Evolutionary conservation across 2,329 filamentous ascomycete genomes (phyloP), one percentile per base, ranked within the genome.

Genomic region (Phyllosticta ampelicida): DNA sequence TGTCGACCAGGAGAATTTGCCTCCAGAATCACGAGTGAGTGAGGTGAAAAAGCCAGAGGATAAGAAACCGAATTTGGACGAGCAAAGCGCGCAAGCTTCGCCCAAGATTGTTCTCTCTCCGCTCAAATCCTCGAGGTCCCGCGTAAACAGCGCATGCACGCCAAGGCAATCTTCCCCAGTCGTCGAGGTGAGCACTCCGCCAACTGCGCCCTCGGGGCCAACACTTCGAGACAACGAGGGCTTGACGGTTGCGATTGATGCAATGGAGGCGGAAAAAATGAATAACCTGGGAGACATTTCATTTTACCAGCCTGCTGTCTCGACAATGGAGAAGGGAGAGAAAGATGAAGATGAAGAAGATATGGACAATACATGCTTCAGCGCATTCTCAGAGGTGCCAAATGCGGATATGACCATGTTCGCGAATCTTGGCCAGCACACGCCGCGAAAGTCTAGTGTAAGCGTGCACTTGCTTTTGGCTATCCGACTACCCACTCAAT

Each of bases 341-440:
- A n/a, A n/a, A n/a, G n/a, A n/a, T n/a, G n/a, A n/a, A 19, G 63
- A 65, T 1, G 60, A 64, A 28, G 61, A 61, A 5, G 68, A 62
- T 54, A 63, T 78, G 11, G 86, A 90, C 63, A 86, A 89, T 64
- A 87, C 85, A 74, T 86, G 81, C 67, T 87, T 95, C 69, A 96
- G 90, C 75, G 84, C 81, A 11, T 96, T 96, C 72, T 96, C 92
- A 1, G 90, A 89, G 9, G 83, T 96, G 56, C 90, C 90, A 5
- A 78, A 78, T 56, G 69, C 76, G 18, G 89, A 92, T 65, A 83
- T 94, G 83, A 94, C 90, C 19, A 85, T 86, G 66, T 90, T 95
- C 66, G 86, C 89, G 9, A 85, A 84, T 62, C 74, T 94, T 57
- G 84, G 85, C 58, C 30, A 58, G 21, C 82, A 86, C 61, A 70